These are phyloP conservation scores for Orbilia javanica DNA, from an alignment of 2,329 filamentous ascomycete genomes.

Conservation along the genomic window DNA sequence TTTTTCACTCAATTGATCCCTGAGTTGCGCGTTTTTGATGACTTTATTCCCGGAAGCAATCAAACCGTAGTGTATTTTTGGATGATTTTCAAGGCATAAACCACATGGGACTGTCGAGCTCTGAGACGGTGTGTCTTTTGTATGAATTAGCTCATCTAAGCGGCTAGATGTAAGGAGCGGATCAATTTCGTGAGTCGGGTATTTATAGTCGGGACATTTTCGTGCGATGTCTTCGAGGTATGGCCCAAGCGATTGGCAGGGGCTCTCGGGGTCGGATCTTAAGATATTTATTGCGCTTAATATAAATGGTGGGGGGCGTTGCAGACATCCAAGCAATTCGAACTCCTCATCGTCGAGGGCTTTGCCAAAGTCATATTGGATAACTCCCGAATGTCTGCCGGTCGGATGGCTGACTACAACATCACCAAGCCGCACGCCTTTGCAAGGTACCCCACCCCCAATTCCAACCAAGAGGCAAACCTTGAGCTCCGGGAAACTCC, in stretches of 20 bases:
- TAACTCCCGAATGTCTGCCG: slow-evolving; percentile 22
- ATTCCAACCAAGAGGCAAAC: slow-evolving; percentile 45
- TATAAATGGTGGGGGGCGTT: slow-evolving; percentile 33
- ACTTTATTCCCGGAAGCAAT: slow-evolving; percentile 42
- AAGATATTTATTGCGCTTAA: slow-evolving; percentile 32
- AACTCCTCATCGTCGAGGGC: slow-evolving; percentile 1
- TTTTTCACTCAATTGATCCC: not conserved
- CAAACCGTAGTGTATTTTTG: slow-evolving; percentile 35
- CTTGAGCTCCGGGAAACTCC: slow-evolving; percentile 29
- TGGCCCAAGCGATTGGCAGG: not conserved
- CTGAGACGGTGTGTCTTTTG: too few species aligned
- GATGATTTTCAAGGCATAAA: not conserved
- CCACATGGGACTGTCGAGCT: too few species aligned
- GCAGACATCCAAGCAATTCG: slow-evolving; percentile 2
- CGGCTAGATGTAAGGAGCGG: not conserved
- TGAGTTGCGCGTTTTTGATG: slow-evolving; percentile 9
- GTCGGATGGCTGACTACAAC: slow-evolving; percentile 37
- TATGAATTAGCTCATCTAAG: not conserved
- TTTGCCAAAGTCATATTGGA: slow-evolving; percentile 42
- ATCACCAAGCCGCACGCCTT: slow-evolving; percentile 39
- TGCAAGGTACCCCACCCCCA: slow-evolving; percentile 32
- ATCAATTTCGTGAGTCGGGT: slow-evolving; percentile 9
- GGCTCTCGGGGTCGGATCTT: slow-evolving; percentile 14
- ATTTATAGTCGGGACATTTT: slow-evolving; percentile 6
- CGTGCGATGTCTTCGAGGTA: slow-evolving; percentile 19